Conservation (phyloP, 2,329 filamentous ascomycete species). For the Trichophyton schoenleinii region DNA sequence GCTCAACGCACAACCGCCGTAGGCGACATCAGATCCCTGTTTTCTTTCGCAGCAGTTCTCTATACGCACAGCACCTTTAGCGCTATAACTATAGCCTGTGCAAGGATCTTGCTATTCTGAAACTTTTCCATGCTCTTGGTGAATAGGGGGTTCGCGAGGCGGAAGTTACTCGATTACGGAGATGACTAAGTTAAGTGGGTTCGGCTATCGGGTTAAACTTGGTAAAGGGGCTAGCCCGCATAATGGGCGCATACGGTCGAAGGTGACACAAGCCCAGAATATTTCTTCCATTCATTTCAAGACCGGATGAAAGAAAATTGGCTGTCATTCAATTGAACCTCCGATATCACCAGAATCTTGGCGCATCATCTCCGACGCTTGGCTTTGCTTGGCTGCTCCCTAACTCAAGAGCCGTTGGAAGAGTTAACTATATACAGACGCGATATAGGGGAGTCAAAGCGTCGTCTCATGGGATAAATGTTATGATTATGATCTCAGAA, state of each 20-base stretch:
- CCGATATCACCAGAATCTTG: not conserved
- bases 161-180: not conserved
- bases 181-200: not conserved
- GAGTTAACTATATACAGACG: not conserved
- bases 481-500: too few species aligned
- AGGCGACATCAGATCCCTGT: not conserved
- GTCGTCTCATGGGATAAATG: not conserved
- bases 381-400: not conserved
- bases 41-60: not conserved
- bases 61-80: not conserved
- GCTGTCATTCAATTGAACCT: not conserved
- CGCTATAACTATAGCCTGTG: not conserved
- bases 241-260: not conserved
- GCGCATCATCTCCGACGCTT: not conserved
- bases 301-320: not conserved
- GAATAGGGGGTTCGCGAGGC: not conserved
- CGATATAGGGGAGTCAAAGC: not conserved
- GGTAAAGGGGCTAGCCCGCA: not conserved
- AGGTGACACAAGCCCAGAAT: too few species aligned
- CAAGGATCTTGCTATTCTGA: not conserved
- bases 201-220: not conserved
- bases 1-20: not conserved
- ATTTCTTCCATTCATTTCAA: not conserved
- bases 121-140: not conserved
- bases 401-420: not conserved